A percentile compares a stretch with the other conserved stretches of the same genome.
Conservation (phyloP, 257 asterid genomes). For the Scutellaria barbata region DNA sequence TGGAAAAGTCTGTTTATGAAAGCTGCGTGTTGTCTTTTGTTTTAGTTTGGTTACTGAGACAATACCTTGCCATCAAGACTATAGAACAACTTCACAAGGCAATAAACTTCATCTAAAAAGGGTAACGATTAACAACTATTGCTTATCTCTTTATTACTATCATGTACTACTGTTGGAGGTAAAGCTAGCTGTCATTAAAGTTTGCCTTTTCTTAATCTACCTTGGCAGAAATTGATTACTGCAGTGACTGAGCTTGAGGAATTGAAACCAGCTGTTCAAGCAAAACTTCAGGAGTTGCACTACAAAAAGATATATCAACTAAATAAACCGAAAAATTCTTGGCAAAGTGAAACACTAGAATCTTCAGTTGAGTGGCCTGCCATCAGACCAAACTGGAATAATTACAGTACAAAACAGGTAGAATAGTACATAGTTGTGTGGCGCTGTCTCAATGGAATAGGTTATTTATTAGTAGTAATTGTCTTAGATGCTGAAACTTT, state of each 20-base stretch:
- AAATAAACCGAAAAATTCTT: conserved; percentile 45
- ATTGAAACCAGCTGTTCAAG: conserved; percentile 79
- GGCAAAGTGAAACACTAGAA: conserved; percentile 45
- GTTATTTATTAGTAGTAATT: conserved; percentile 23
- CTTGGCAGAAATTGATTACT: conserved; percentile 58
- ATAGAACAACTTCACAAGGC: conserved; percentile 59
- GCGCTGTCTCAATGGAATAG: conserved; percentile 15
- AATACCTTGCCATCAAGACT: conserved; percentile 90
- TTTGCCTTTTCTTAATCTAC: conserved; percentile 18
- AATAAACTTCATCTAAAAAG: conserved; percentile 60
- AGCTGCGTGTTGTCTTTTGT: conserved; percentile 42
- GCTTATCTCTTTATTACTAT: conserved; percentile 29
- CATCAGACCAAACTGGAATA: conserved; percentile 47
- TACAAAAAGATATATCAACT: conserved; percentile 46
- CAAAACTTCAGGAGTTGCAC: conserved; percentile 64
- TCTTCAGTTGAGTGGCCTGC: conserved; percentile 54
- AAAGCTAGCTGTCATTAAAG: neutral
- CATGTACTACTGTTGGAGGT: conserved; percentile 23
- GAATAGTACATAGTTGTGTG: conserved; percentile 9
- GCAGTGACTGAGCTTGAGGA: conserved; percentile 87
- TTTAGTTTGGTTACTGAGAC: conserved; percentile 94
- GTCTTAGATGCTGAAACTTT: conserved; percentile 27
- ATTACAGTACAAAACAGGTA: conserved; percentile 60
- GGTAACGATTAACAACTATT: conserved; percentile 43
- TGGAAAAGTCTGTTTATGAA: conserved; percentile 38